phyloP scores from a whole-genome alignment of 2,329 filamentous ascomycete species.

The Dactylellina parvicollis region DNA sequence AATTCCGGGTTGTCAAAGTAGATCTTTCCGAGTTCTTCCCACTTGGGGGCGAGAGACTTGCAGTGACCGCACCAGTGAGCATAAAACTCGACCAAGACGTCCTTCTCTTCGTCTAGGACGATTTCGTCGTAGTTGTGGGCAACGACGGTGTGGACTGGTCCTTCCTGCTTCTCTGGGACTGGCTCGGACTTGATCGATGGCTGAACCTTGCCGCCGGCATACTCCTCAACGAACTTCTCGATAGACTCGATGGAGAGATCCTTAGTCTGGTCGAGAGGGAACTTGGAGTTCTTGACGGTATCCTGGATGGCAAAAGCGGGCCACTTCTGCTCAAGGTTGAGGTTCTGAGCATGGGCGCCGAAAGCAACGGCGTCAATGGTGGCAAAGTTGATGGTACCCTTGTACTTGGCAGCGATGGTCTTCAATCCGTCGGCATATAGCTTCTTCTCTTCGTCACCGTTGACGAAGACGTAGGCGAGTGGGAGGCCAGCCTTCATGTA shows the following conservation, averaged over 20 bases:
- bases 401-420: conserved; percentile 87
- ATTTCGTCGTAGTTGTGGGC: conserved; percentile 93
- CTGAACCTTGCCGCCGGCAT: conserved; percentile 84
- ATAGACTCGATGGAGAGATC: conserved; percentile 79
- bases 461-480: conserved; percentile 96
- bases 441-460: conserved; percentile 88
- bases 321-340: conserved; percentile 98
- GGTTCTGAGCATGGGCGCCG: conserved; percentile 92
- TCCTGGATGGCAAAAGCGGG: conserved; percentile 98
- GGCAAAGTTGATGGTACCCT: conserved; percentile 95
- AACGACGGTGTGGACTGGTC: conserved; percentile 85
- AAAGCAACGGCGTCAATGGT: conserved; percentile 95
- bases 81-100: conserved; percentile 98
- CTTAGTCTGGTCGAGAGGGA: conserved; percentile 86
- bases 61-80: conserved; percentile 99
- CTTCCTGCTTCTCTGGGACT: conserved; percentile 90
- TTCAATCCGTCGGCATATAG: conserved; percentile 80
- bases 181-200: conserved; percentile 99
- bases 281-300: conserved; percentile 94
- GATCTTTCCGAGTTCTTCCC: conserved; percentile 82
- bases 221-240: conserved; percentile 84
- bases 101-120: conserved; percentile 92
- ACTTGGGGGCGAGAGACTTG: conserved; percentile 94
- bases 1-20: conserved; percentile 78
- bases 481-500: conserved; percentile 95